A percentile compares a stretch with the other conserved stretches of the same genome.
phyloP scores from a whole-genome alignment of 108 stramenopile species.

The Bacterosira constricta region DNA sequence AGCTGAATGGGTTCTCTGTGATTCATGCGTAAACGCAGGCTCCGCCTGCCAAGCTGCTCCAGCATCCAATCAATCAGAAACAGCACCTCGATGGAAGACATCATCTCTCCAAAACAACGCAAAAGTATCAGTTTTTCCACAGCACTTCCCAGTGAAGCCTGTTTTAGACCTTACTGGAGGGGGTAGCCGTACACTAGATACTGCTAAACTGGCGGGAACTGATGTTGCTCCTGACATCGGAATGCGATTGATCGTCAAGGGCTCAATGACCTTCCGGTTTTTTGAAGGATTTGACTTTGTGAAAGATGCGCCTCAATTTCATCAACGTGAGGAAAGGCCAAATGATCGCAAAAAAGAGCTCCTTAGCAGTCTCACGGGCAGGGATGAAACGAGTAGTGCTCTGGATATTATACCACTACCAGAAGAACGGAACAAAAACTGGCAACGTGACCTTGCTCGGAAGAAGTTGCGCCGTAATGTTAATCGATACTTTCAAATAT shows the following conservation, averaged over 20 bases:
- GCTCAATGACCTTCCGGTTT: constrained; percentile 60
- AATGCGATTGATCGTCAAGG: constrained; percentile 59
- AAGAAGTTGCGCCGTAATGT: constrained; percentile 55
- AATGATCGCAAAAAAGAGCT: constrained; percentile 54
- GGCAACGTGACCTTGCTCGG: constrained; percentile 41
- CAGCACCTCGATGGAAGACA: no score
- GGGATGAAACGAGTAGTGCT: constrained; percentile 7
- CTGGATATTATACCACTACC: constrained; percentile 50
- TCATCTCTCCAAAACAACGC: no score
- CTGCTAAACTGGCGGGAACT: constrained; percentile 55
- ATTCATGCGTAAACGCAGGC: not conserved
- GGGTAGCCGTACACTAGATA: constrained; percentile 61
- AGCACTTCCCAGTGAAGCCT: constrained; percentile 72
- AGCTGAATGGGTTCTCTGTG: constrained; percentile 59
- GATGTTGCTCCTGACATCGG: constrained; percentile 40
- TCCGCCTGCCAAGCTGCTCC: not conserved
- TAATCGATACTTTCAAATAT: constrained; percentile 67
- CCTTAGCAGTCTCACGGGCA: constrained; percentile 57
- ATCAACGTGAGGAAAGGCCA: not conserved
- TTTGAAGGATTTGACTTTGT: constrained; percentile 88
- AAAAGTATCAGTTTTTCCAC: constrained; percentile 56
- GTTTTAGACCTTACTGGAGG: constrained; percentile 56
- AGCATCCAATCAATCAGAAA: not conserved
- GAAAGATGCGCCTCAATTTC: constrained; percentile 17
- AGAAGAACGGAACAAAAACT: constrained; percentile 49